Conservation (phyloP, 192 early-diverging fungal genomes). For the Hyaloraphidium curvatum region DNA sequence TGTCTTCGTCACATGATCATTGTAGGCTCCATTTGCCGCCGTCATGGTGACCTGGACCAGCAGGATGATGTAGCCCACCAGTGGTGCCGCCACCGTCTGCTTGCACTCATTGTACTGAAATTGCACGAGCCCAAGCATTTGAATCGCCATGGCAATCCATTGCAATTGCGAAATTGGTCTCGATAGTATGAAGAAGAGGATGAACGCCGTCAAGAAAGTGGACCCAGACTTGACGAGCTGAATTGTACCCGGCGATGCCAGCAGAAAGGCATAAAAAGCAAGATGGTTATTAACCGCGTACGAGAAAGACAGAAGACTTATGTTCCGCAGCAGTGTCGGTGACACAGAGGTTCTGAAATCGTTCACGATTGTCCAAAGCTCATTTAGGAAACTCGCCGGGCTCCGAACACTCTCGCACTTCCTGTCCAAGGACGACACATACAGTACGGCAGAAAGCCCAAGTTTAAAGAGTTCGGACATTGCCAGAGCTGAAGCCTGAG, state of each 20-base stretch:
- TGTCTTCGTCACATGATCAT: slow-evolving; percentile 4
- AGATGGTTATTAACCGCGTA: slow-evolving; percentile 10
- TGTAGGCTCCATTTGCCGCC: slow-evolving; percentile 1
- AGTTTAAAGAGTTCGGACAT: too few species aligned
- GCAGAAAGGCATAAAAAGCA: slow-evolving; percentile 1
- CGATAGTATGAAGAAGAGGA: not conserved
- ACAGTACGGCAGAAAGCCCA: too few species aligned
- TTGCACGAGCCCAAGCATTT: not conserved
- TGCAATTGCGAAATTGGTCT: not conserved
- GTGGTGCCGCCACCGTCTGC: not conserved
- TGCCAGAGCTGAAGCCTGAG: too few species aligned
- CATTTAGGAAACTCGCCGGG: not conserved
- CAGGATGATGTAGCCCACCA: not conserved
- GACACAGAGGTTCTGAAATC: not conserved
- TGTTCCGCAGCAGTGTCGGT: not conserved
- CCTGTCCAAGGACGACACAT: not conserved
- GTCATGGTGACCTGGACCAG: slow-evolving; percentile 1
- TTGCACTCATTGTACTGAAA: slow-evolving; percentile 7
- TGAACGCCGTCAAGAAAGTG: slow-evolving; percentile 3
- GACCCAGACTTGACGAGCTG: slow-evolving; percentile 6
- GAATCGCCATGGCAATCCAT: slow-evolving; percentile 9
- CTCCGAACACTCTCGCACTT: not conserved
- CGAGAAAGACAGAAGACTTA: not conserved
- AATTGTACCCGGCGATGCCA: slow-evolving; percentile 8
- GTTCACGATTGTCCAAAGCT: too few species aligned